Percentiles rank a stretch among this genome's conserved stretches.
Evolutionary conservation across 768 basidiomycete species (phyloP).

Genomic region (Asterophora parasitica): DNA sequence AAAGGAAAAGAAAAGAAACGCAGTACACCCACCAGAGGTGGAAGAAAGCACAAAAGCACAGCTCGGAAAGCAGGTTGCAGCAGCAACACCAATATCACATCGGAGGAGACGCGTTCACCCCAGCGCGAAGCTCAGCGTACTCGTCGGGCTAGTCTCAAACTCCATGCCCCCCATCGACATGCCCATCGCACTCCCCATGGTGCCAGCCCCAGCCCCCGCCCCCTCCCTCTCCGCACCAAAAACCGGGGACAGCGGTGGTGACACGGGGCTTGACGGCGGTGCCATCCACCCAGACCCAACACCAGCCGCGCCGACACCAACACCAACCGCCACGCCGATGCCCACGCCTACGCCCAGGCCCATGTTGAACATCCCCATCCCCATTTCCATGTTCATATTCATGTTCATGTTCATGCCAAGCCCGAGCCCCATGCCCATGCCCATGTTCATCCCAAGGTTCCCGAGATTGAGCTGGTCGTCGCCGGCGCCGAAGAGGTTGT

Average conservation of each 20-base stretch:
- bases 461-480: not conserved
- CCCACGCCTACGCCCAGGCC: not conserved
- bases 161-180: not conserved
- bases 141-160: constrained; percentile 12
- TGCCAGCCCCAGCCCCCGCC: too few relatives aligned
- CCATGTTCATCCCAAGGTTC: not conserved
- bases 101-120: too few relatives aligned
- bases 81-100: too few relatives aligned
- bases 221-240: not conserved
- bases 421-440: constrained; percentile 1
- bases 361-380: too few relatives aligned
- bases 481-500: too few relatives aligned
- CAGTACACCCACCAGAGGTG: too few relatives aligned
- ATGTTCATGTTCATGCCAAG: constrained; percentile 15
- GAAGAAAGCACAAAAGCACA: too few relatives aligned
- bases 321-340: constrained; percentile 7
- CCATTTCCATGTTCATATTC: constrained; percentile 8
- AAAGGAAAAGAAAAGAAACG: not conserved
- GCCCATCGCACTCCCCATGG: too few relatives aligned
- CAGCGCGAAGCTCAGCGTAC: constrained; percentile 25
- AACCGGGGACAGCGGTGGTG: not conserved
- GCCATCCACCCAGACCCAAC: not conserved
- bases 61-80: too few relatives aligned
- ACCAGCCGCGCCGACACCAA: constrained; percentile 6
- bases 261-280: constrained; percentile 4